Percentiles rank a stretch among this genome's conserved stretches.
Conservation (phyloP, 306 rosid species). For the Pterocarpus santalinus region DNA sequence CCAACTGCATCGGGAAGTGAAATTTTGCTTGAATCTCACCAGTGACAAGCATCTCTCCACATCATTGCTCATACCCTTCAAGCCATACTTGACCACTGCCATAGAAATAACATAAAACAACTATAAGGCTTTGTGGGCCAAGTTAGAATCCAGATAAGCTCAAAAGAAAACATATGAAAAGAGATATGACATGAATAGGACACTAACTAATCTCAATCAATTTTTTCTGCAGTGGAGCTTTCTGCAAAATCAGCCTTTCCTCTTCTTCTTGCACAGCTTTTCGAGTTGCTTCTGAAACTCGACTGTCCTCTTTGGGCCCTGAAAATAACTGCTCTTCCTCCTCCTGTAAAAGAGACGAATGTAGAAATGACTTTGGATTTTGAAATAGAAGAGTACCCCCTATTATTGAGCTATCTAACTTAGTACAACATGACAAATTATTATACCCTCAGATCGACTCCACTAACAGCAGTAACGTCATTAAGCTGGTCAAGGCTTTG, state of each 20-base stretch:
- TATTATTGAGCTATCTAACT: slow-evolving; percentile 18
- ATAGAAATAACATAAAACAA: slow-evolving; percentile 45
- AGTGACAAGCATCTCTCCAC: slow-evolving; percentile 91
- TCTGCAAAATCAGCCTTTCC: slow-evolving; percentile 84
- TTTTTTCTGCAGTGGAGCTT: slow-evolving; percentile 78
- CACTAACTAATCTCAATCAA: slow-evolving; percentile 79
- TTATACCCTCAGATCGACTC: slow-evolving; percentile 94
- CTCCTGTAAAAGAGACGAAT: slow-evolving; percentile 60
- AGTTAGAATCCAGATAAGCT: slow-evolving; percentile 34
- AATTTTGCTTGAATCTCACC: slow-evolving; percentile 67
- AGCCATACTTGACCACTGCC: slow-evolving; percentile 84
- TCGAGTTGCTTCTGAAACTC: slow-evolving; percentile 93
- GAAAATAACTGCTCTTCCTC: slow-evolving; percentile 96
- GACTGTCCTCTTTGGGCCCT: slow-evolving; percentile 85
- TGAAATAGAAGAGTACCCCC: slow-evolving; percentile 24
- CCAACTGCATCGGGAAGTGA: slow-evolving; percentile 37
- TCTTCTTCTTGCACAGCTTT: slow-evolving; percentile 93
- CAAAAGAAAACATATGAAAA: slow-evolving; percentile 32
- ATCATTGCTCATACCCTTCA: slow-evolving; percentile 75
- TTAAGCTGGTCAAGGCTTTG: slow-evolving; percentile 95
- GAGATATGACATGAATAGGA: slow-evolving; percentile 39
- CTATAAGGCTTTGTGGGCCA: slow-evolving; percentile 37
- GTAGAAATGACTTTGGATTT: slow-evolving; percentile 16
- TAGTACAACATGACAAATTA: slow-evolving; percentile 37
- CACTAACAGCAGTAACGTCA: slow-evolving; percentile 96